These are phyloP conservation scores for Cucumis variabilis DNA, from an alignment of 331 rosid genomes.

Conservation along the genomic window DNA sequence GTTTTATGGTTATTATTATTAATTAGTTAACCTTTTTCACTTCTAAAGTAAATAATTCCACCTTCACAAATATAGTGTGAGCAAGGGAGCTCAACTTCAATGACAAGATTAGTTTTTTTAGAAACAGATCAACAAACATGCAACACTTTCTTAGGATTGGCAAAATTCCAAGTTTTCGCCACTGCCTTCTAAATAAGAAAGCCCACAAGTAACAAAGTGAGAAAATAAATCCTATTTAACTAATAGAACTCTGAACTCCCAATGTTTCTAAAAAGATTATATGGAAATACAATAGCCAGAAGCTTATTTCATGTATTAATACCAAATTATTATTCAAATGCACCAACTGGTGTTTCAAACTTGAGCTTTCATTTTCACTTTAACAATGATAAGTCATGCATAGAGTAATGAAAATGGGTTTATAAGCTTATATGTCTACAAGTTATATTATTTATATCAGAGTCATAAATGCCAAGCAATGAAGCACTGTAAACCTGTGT, in stretches of 20 bases:
- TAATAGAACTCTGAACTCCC: neutral
- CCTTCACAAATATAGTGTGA: no score
- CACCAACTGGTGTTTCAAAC: conserved; percentile 16
- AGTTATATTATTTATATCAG: neutral
- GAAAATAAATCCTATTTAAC: neutral
- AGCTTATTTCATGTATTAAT: neutral
- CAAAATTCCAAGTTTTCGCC: neutral
- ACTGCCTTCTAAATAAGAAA: neutral
- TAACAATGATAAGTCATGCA: neutral
- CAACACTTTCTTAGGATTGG: neutral
- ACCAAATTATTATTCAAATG: conserved; percentile 3
- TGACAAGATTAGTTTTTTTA: neutral
- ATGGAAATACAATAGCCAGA: neutral
- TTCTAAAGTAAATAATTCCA: no score
- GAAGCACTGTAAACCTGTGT: neutral
- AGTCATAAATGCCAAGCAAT: neutral
- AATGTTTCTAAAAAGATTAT: conserved; percentile 13
- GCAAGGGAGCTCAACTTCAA: no score
- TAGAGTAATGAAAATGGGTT: neutral
- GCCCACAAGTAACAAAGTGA: neutral
- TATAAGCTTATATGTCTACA: neutral
- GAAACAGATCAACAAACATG: neutral
- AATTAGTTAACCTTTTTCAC: no score
- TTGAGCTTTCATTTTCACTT: neutral
- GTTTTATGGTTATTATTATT: no score